Percentiles rank a stretch among this genome's conserved stretches.
These are phyloP conservation scores for Bremia lactucae DNA, from an alignment of 352 stramenopile genomes.

Conservation along the genomic window DNA sequence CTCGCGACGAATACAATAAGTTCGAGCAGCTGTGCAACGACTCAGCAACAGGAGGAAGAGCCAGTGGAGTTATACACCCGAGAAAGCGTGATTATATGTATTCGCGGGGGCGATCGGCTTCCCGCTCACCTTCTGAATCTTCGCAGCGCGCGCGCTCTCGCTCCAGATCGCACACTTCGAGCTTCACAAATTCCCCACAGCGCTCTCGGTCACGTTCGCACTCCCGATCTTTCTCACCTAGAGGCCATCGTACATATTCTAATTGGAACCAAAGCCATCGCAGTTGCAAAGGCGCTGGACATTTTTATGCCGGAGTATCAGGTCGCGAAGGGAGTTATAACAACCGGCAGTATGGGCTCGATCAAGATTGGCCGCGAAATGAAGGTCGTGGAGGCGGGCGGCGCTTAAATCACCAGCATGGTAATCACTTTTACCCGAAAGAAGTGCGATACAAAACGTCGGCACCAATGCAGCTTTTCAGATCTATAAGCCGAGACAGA, in stretches of 20 bases:
- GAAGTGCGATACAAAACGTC: slow-evolving; percentile 24
- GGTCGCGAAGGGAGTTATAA: slow-evolving; percentile 22
- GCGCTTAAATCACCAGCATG: slow-evolving; percentile 13
- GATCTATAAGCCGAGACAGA: slow-evolving; percentile 39
- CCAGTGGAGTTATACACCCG: slow-evolving; percentile 8
- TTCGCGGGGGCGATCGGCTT: slow-evolving; percentile 37
- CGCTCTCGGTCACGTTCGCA: slow-evolving; percentile 44
- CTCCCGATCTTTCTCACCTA: slow-evolving; percentile 52
- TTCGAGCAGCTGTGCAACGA: slow-evolving; percentile 17
- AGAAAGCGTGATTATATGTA: slow-evolving; percentile 30
- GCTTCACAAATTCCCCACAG: slow-evolving; percentile 11
- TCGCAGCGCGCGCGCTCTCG: slow-evolving; percentile 20
- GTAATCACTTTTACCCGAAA: slow-evolving; percentile 34
- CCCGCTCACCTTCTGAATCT: slow-evolving; percentile 33
- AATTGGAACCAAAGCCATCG: slow-evolving; percentile 25
- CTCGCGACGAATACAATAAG: slow-evolving; percentile 20
- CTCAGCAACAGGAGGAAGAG: neutral
- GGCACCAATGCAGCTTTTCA: slow-evolving; percentile 11
- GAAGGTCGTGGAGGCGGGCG: slow-evolving; percentile 14
- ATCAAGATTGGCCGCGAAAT: slow-evolving; percentile 25
- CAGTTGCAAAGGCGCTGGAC: too few relatives aligned
- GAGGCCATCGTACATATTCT: slow-evolving; percentile 36
- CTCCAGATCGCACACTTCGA: slow-evolving; percentile 12
- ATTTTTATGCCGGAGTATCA: too few relatives aligned
- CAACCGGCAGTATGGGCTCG: slow-evolving; percentile 19